Conservation (phyloP, 352 stramenopile genomes). For the Globisporangium polare region DNA sequence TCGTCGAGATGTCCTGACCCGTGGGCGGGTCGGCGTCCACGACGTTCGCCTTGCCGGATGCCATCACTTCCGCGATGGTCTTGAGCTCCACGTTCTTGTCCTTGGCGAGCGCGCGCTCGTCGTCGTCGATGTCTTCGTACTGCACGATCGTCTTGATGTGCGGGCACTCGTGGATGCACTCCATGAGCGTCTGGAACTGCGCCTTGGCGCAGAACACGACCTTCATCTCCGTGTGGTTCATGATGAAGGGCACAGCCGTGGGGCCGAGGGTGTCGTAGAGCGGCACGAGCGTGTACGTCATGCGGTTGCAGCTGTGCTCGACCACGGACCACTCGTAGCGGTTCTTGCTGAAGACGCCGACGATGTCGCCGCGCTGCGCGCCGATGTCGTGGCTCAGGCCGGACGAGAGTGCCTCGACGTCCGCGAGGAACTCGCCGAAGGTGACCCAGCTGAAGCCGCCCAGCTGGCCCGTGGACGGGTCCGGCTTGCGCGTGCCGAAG, state of each 20-base stretch:
- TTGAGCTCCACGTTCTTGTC: constrained; percentile 37
- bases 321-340: constrained; percentile 65
- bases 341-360: constrained; percentile 76
- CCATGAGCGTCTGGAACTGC: constrained; percentile 53
- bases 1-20: constrained; percentile 87
- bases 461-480: constrained; percentile 28
- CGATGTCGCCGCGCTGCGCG: constrained; percentile 37
- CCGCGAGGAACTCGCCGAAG: constrained; percentile 48
- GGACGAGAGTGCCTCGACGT: constrained; percentile 36
- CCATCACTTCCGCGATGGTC: constrained; percentile 37
- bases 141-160: constrained; percentile 52
- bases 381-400: constrained; percentile 35
- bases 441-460: constrained; percentile 59
- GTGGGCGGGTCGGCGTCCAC: constrained; percentile 41
- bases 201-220: constrained; percentile 61
- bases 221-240: constrained; percentile 74
- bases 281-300: constrained; percentile 63
- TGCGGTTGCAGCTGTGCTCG: constrained; percentile 61
- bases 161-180: constrained; percentile 38
- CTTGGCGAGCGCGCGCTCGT: constrained; percentile 23
- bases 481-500: constrained; percentile 48
- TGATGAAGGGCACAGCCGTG: constrained; percentile 62
- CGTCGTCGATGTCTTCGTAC: constrained; percentile 42
- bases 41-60: constrained; percentile 34
- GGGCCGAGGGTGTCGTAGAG: constrained; percentile 83